Base-by-base conservation (phyloP, 768 basidiomycete species). In the Tylopilus subfusipes region DNA sequence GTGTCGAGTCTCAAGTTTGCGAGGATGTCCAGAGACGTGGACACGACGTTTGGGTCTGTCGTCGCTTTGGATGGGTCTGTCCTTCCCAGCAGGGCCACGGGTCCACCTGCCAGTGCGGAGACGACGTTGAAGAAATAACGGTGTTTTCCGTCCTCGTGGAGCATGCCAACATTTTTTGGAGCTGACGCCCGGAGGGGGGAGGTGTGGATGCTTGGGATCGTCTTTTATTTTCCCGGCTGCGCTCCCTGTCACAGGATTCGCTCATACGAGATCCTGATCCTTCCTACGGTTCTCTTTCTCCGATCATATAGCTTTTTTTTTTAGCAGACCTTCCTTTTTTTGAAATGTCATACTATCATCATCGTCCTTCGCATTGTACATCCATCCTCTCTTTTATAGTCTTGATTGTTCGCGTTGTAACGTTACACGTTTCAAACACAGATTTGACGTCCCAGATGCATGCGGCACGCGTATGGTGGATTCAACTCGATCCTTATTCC, bases 1-100 rank as follows among this genome's bases (percentile, higher is more conserved):
- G 2, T 54, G 5, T 63, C 64, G 27, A 54, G 50, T 19, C 13
- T 44, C 48, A 30, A 11, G 14, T 43, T 52, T 11, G 30, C 18
- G 9, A 36, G 22, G 8, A 9, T 31, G 36, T 2, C 13, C 2
- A 2, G 25, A 9, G 47, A 55, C 19, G 34, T 25, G 40, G 49
- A 51, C 5, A 59, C 40, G 22, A 45, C 50, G 18, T 34, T 46
- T 39, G 59, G 47, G 16, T 55, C 47, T 16, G 21, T 48, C 22
- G 13, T 33, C 38, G 38, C 10, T 9, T 19, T 30, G n/a, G 27
- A 36, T 22, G 55, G 27, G 4, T 21, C 44, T 13, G 39, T 33
- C 18, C 42, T 21, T 39, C n/a, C 38, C 16, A 36, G 34, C 16
- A 36, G 4, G 34, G 14, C 34, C 16, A 16, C 16, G 34, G 16